Evolutionary conservation across 805 yeast species (phyloP).

Genomic region (Citeromyces matritensis): DNA sequence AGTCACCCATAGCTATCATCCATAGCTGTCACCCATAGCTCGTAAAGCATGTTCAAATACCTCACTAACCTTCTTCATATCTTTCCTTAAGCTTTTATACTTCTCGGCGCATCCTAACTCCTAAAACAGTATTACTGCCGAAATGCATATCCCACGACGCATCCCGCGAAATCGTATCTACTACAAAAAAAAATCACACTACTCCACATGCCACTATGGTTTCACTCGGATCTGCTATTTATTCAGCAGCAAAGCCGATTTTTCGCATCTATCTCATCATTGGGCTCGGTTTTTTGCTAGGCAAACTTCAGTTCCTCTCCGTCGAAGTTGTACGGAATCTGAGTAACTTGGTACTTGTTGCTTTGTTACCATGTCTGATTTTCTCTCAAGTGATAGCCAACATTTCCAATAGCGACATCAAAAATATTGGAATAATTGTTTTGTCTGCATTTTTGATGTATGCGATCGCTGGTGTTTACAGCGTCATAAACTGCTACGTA

Average conservation of each 20-base stretch:
- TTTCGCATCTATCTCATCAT: slow-evolving; percentile 62
- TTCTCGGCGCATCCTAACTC: no score
- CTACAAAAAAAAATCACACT: neutral
- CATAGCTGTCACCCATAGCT: no score
- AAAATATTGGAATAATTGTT: slow-evolving; percentile 51
- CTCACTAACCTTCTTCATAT: no score
- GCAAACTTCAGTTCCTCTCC: slow-evolving; percentile 40
- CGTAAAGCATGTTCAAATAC: no score
- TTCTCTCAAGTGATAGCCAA: slow-evolving; percentile 48
- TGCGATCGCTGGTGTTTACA: slow-evolving; percentile 25
- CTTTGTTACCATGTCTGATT: slow-evolving; percentile 53
- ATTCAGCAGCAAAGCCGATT: slow-evolving; percentile 60
- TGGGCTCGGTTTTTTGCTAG: slow-evolving; percentile 46
- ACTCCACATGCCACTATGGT: neutral
- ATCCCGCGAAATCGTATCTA: no score
- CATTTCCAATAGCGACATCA: slow-evolving; percentile 48
- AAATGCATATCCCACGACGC: no score
- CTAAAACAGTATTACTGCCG: no score
- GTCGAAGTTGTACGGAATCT: slow-evolving; percentile 50
- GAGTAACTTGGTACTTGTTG: slow-evolving; percentile 45
- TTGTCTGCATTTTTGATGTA: slow-evolving; percentile 36
- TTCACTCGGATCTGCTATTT: slow-evolving; percentile 16
- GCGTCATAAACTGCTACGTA: slow-evolving; percentile 11
- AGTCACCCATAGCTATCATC: no score
- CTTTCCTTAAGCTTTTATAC: no score